Conservation (phyloP, 2,329 filamentous ascomycete species). For the Diplodia corticola region DNA sequence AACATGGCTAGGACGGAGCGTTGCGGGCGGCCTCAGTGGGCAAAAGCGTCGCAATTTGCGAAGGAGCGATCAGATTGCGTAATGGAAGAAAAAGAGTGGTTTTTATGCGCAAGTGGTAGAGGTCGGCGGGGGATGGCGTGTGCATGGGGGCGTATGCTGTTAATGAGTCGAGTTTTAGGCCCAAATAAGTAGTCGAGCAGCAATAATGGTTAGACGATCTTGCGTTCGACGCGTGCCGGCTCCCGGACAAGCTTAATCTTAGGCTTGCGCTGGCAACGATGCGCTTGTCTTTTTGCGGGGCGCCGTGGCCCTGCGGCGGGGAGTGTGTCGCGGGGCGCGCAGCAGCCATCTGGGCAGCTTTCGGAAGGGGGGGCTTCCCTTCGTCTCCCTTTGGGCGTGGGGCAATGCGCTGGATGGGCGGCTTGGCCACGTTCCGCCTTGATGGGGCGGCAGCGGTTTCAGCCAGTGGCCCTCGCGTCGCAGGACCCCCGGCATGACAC, state of each 20-base stretch:
- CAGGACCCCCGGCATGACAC: constrained; percentile 29
- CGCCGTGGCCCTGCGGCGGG: neutral
- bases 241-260: neutral
- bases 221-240: neutral
- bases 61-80: constrained; percentile 7
- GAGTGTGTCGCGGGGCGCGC: neutral
- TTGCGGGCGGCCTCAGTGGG: neutral
- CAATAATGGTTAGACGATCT: constrained; percentile 21
- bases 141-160: constrained; percentile 18
- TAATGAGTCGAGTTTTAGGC: constrained; percentile 21
- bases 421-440: neutral
- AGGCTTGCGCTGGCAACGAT: neutral
- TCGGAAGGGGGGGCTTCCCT: neutral
- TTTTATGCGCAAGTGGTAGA: constrained; percentile 7
- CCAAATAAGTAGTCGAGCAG: constrained; percentile 23
- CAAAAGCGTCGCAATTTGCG: neutral
- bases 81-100: constrained; percentile 8
- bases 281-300: neutral
- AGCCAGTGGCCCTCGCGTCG: constrained; percentile 36
- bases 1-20: constrained; percentile 3
- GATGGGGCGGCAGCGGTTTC: constrained; percentile 40
- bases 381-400: neutral
- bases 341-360: neutral
- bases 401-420: neutral
- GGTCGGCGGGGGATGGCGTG: neutral